Conservation (phyloP, 1,139 yeast species). For the Debaryomyces subglobosus region DNA sequence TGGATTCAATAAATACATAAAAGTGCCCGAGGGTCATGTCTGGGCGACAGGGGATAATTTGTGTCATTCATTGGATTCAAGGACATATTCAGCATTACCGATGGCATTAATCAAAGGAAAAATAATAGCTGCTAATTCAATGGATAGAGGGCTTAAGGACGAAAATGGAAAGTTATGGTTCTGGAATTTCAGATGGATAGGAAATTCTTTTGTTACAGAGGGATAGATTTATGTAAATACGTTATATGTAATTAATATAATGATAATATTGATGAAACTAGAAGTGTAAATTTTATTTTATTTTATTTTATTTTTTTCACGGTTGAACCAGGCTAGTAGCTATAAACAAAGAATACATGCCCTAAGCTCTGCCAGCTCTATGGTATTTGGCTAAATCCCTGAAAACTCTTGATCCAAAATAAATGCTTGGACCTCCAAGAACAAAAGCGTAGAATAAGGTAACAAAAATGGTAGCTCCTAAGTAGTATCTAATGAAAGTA, state of each 20-base stretch:
- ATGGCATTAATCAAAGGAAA: conserved; percentile 87
- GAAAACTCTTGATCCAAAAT: conserved; percentile 69
- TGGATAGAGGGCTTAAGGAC: conserved; percentile 35
- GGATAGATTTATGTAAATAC: conserved; percentile 6
- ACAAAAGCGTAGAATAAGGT: conserved; percentile 58
- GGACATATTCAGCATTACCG: conserved; percentile 87
- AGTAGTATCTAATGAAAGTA: conserved; percentile 67
- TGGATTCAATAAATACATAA: conserved; percentile 60
- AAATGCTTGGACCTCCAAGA: conserved; percentile 58
- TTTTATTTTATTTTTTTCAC: not conserved
- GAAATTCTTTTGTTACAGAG: conserved; percentile 41
- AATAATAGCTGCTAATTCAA: conserved; percentile 66
- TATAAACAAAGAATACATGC: not conserved
- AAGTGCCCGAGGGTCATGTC: conserved; percentile 87
- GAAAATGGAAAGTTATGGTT: conserved; percentile 37
- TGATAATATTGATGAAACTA: not conserved
- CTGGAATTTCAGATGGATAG: conserved; percentile 58
- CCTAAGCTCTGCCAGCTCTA: conserved; percentile 31
- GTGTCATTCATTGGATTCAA: conserved; percentile 84
- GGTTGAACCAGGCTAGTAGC: not conserved
- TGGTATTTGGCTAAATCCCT: conserved; percentile 38
- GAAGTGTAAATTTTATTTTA: too few species aligned
- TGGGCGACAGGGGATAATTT: conserved; percentile 98
- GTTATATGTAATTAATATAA: not conserved
- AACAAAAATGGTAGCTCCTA: conserved; percentile 71